These are phyloP conservation scores for Achlya hypogyna DNA, from an alignment of 352 stramenopile genomes.

Conservation along the genomic window DNA sequence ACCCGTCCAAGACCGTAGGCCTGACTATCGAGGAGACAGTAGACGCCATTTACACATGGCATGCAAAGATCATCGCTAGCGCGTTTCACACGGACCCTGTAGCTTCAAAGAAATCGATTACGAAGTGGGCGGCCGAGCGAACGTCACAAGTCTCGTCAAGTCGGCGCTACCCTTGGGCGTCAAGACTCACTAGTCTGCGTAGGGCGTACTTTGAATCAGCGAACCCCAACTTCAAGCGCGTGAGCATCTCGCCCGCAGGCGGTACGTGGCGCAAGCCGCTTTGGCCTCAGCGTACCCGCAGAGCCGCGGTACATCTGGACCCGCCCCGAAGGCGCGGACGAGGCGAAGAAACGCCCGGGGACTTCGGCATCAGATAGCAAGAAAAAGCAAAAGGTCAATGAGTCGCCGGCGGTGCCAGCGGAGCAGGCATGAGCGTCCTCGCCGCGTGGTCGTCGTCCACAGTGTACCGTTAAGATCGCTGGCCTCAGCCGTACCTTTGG, in stretches of 20 bases:
- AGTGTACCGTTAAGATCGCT: no score
- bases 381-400: conserved; percentile 16
- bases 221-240: conserved; percentile 3
- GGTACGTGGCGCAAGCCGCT: neutral
- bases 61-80: neutral
- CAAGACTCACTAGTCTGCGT: neutral
- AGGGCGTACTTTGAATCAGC: conserved; percentile 15
- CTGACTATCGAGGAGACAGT: conserved; percentile 55
- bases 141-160: conserved; percentile 55
- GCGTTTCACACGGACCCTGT: neutral
- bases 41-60: conserved; percentile 59
- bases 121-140: conserved; percentile 64
- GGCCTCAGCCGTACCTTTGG: no score
- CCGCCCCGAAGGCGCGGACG: conserved; percentile 9
- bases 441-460: no score
- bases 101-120: conserved; percentile 56
- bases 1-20: conserved; percentile 23
- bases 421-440: no score
- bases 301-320: conserved; percentile 9
- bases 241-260: conserved; percentile 9
- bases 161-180: conserved; percentile 16
- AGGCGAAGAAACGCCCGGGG: neutral
- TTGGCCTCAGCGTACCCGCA: neutral
- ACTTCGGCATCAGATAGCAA: neutral
- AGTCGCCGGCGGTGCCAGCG: neutral